phyloP scores from a whole-genome alignment of 192 early-diverging fungal species.

The Podila horticola region DNA sequence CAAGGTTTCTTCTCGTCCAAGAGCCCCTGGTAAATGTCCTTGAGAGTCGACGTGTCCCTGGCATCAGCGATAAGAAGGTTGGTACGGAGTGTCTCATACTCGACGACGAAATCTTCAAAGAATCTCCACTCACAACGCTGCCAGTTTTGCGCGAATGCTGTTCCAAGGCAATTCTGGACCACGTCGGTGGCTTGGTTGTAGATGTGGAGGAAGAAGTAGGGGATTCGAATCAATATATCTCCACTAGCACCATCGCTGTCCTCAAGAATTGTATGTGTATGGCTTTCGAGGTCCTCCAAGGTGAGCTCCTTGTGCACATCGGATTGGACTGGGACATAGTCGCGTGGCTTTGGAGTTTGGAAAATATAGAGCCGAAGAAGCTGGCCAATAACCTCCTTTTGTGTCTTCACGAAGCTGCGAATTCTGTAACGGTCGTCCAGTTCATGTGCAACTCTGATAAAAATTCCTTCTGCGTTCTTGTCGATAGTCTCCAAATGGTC shows the following conservation, averaged over 20 bases:
- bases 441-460: neutral
- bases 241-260: neutral
- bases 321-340: neutral
- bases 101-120: conserved; percentile 2
- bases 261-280: conserved; percentile 12
- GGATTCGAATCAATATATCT: conserved; percentile 3
- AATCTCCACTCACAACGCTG: conserved; percentile 4
- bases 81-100: conserved; percentile 14
- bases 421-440: neutral
- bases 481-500: neutral
- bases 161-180: conserved; percentile 10
- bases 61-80: conserved; percentile 17
- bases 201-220: conserved; percentile 14
- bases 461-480: neutral
- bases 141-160: conserved; percentile 7
- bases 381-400: neutral
- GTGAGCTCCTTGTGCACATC: neutral
- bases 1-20: conserved; percentile 19
- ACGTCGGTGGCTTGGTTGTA: neutral
- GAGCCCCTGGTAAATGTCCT: conserved; percentile 9
- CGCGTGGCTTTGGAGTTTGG: neutral
- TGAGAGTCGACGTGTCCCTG: conserved; percentile 9
- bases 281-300: conserved; percentile 10
- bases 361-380: conserved; percentile 4
- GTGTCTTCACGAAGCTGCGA: neutral